A percentile compares a stretch with the other conserved stretches of the same genome.
Evolutionary conservation across 306 rosid species (phyloP).

Genomic region (Ormosia semicastrata): DNA sequence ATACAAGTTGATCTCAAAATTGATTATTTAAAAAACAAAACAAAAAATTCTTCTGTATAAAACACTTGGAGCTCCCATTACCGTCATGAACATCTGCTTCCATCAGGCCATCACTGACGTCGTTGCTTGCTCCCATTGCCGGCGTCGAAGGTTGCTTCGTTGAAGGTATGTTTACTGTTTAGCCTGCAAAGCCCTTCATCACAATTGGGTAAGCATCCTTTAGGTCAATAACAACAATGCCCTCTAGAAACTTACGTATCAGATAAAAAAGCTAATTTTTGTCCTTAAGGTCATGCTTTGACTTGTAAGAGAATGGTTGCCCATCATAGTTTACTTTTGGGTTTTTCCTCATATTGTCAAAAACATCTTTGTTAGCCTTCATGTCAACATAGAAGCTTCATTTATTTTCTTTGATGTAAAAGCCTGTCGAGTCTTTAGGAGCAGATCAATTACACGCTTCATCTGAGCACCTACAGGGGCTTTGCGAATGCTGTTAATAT

Average conservation of each 20-base stretch:
- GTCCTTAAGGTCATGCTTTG: slow-evolving; percentile 82
- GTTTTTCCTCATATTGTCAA: slow-evolving; percentile 82
- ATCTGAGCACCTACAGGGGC: slow-evolving; percentile 89
- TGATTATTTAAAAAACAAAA: too few species aligned
- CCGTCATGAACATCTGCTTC: too few species aligned
- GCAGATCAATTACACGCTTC: slow-evolving; percentile 82
- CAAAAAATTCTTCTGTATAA: too few species aligned
- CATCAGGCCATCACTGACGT: too few species aligned
- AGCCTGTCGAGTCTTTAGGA: slow-evolving; percentile 82
- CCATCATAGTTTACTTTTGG: slow-evolving; percentile 87
- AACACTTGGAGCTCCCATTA: too few species aligned
- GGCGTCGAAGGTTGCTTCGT: too few species aligned
- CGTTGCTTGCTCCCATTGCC: too few species aligned
- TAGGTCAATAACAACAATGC: slow-evolving; percentile 71
- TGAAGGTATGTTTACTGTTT: too few species aligned
- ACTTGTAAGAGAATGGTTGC: slow-evolving; percentile 85
- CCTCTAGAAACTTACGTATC: slow-evolving; percentile 81
- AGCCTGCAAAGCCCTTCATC: slow-evolving; percentile 80
- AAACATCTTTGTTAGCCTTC: slow-evolving; percentile 83
- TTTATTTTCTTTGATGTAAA: slow-evolving; percentile 77
- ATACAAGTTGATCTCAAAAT: too few species aligned
- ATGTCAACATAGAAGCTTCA: slow-evolving; percentile 80
- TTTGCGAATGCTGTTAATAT: slow-evolving; percentile 72
- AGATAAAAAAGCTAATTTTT: slow-evolving; percentile 67
- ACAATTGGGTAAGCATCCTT: slow-evolving; percentile 44